Conservation (phyloP, 257 asterid species). For the Avicennia marina region DNA sequence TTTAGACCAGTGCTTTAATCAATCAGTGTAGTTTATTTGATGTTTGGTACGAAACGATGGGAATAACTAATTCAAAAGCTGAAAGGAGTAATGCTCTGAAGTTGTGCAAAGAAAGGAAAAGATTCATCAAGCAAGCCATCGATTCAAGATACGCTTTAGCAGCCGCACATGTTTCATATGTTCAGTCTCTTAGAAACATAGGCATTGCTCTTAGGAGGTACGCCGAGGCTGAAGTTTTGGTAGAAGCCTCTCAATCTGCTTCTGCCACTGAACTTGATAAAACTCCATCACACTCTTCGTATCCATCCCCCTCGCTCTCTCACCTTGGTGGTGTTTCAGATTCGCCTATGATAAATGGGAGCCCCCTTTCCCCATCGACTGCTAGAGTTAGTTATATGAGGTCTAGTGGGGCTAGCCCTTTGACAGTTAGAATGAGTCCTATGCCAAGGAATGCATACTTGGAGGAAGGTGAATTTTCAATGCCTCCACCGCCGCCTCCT, state of each 20-base stretch:
- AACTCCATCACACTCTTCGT: conserved; percentile 65
- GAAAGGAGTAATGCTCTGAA: conserved; percentile 72
- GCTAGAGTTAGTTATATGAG: conserved; percentile 90
- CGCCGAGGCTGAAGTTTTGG: conserved; percentile 83
- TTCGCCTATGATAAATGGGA: conserved; percentile 65
- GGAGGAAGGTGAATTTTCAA: conserved; percentile 66
- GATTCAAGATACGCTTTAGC: conserved; percentile 90
- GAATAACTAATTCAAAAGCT: conserved; percentile 59
- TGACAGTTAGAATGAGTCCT: conserved; percentile 63
- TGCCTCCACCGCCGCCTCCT: conserved; percentile 82
- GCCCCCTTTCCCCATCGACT: conserved; percentile 67
- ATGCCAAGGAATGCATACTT: conserved; percentile 41
- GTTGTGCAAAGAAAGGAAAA: conserved; percentile 82
- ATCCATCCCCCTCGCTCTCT: conserved; percentile 69
- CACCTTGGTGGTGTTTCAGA: conserved; percentile 58
- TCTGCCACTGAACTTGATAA: conserved; percentile 63
- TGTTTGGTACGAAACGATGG: conserved; percentile 49
- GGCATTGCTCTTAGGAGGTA: conserved; percentile 86
- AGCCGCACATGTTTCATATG: conserved; percentile 90
- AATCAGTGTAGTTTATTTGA: background rate
- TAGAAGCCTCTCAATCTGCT: conserved; percentile 53
- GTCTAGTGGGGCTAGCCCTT: conserved; percentile 53
- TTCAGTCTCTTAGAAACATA: conserved; percentile 72
- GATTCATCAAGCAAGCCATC: conserved; percentile 74
- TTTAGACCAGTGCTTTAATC: no score